phyloP scores from a whole-genome alignment of 805 yeast genomes.

The Lipomyces anomalus region DNA sequence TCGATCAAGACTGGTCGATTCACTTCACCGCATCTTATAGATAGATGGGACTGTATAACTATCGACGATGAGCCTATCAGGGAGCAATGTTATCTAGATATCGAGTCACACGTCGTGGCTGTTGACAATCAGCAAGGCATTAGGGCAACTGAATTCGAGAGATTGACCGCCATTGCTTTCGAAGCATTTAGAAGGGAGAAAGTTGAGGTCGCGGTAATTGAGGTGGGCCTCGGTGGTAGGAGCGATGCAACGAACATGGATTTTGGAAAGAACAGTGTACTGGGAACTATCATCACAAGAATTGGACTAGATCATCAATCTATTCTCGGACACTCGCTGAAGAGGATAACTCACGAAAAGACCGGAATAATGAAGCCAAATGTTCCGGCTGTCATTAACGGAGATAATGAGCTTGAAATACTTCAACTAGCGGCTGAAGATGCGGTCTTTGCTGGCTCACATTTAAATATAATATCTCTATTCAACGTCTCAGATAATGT shows the following conservation, averaged over 20 bases:
- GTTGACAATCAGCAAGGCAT: constrained; percentile 41
- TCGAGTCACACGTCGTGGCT: constrained; percentile 40
- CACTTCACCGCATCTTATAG: constrained; percentile 80
- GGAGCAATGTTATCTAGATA: constrained; percentile 39
- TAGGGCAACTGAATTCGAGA: constrained; percentile 83
- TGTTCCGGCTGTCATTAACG: constrained; percentile 67
- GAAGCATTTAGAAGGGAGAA: constrained; percentile 56
- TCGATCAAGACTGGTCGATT: constrained; percentile 62
- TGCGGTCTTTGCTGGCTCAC: constrained; percentile 33
- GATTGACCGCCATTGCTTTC: constrained; percentile 79
- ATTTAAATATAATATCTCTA: background rate
- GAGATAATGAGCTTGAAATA: constrained; percentile 51
- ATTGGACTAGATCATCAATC: constrained; percentile 82
- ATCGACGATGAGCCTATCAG: constrained; percentile 58
- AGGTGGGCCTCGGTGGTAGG: constrained; percentile 91
- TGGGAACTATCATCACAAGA: constrained; percentile 59
- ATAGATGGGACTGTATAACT: constrained; percentile 68
- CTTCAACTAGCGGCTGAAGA: constrained; percentile 41
- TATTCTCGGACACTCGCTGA: constrained; percentile 61
- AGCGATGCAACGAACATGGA: constrained; percentile 83
- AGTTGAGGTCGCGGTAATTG: constrained; percentile 76
- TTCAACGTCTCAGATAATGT: background rate
- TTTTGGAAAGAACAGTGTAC: constrained; percentile 27
- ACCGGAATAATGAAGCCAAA: constrained; percentile 73
- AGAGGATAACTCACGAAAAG: constrained; percentile 67